Conservation (phyloP, 306 rosid species). For the Echinosophora koreensis region DNA sequence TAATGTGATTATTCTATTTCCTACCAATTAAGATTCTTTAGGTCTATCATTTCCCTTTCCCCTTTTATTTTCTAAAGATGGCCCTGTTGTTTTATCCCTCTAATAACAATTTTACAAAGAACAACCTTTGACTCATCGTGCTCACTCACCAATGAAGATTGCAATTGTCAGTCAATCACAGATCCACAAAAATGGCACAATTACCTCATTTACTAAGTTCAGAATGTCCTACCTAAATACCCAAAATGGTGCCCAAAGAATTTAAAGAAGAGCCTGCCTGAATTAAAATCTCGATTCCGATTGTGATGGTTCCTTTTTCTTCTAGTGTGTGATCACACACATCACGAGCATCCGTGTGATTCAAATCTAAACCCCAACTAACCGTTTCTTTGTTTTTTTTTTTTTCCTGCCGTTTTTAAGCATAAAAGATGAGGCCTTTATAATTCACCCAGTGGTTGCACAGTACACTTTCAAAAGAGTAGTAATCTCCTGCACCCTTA, state of each 20-base stretch:
- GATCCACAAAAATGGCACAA: conserved; percentile 30
- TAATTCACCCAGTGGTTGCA: too few relatives aligned
- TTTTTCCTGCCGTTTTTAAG: background rate
- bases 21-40: conserved; percentile 7
- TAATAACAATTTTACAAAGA: background rate
- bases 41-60: background rate
- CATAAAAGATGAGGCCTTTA: background rate
- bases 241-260: background rate
- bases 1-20: conserved; percentile 19
- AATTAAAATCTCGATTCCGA: conserved; percentile 43
- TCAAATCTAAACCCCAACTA: background rate
- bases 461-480: too few relatives aligned
- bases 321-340: conserved; percentile 8
- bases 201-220: conserved; percentile 12
- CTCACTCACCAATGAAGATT: background rate
- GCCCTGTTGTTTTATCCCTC: background rate
- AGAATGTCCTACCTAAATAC: background rate
- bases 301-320: conserved; percentile 37
- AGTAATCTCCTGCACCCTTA: too few relatives aligned
- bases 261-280: background rate
- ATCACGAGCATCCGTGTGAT: conserved; percentile 13
- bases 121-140: background rate
- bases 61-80: background rate
- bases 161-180: conserved; percentile 12
- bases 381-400: background rate